Conservation (phyloP, 176 grass and related monocot genomes). For the Zoysia japonica region DNA sequence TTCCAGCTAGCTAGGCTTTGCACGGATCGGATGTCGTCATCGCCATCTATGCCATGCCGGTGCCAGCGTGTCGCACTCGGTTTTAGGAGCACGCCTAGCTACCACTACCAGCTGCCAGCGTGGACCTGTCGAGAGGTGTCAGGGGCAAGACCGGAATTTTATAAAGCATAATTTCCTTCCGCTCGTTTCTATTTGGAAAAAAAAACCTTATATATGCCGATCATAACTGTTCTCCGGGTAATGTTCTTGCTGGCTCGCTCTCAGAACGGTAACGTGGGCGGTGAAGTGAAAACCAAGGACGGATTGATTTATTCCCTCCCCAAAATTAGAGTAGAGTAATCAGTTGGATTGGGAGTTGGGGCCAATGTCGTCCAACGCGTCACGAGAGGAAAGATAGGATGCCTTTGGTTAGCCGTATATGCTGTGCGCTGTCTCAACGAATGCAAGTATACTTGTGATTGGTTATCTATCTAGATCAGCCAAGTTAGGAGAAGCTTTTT, state of each 20-base stretch:
- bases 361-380: background rate
- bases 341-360: background rate
- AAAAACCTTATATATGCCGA: background rate
- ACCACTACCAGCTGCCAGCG: background rate
- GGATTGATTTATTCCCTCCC: background rate
- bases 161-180: background rate
- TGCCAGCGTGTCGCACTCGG: constrained; percentile 2
- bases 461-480: no score
- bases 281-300: background rate
- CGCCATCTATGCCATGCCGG: background rate
- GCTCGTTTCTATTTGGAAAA: background rate
- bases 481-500: no score
- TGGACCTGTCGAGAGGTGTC: background rate
- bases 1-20: background rate
- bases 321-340: background rate
- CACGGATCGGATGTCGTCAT: background rate
- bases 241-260: no score
- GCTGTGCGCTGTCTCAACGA: no score
- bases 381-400: background rate
- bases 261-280: background rate
- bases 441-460: no score
- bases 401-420: no score
- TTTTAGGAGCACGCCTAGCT: constrained; percentile 23
- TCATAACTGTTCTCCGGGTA: no score
- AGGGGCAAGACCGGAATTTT: background rate